phyloP scores from a whole-genome alignment of 495 filamentous ascomycete species.

The Neurospora discreta region DNA sequence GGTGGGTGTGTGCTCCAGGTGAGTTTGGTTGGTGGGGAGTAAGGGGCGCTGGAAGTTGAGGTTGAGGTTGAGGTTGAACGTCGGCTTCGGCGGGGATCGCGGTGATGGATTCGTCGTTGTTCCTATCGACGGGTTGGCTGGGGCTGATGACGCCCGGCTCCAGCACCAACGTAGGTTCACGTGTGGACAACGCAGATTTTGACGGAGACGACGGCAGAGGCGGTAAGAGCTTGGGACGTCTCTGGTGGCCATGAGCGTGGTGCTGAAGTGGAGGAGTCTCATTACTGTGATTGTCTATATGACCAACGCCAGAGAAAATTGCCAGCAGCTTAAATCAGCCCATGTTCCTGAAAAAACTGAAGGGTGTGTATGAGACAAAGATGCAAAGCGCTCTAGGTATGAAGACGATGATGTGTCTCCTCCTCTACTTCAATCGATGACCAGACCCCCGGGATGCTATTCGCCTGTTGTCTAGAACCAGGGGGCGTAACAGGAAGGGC shows the following conservation, averaged over 20 bases:
- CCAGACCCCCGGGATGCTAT: background rate
- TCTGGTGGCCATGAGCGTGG: background rate
- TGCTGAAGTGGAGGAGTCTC: conserved; percentile 17
- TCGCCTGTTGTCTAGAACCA: background rate
- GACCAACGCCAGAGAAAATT: conserved; percentile 4
- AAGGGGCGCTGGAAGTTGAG: background rate
- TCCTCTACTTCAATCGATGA: conserved; percentile 3
- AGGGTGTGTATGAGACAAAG: background rate
- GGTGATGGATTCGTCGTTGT: background rate
- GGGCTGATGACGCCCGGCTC: background rate
- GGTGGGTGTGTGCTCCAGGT: background rate
- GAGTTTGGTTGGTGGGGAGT: background rate
- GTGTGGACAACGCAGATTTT: background rate
- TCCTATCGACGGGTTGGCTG: background rate
- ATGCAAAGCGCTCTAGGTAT: background rate
- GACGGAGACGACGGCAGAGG: background rate
- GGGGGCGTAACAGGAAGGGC: background rate
- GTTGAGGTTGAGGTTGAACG: background rate
- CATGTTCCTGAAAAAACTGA: conserved; percentile 7
- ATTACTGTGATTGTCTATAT: conserved; percentile 27
- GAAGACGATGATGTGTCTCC: background rate
- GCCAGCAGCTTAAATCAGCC: conserved; percentile 21
- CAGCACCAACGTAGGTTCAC: conserved; percentile 1
- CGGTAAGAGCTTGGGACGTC: background rate
- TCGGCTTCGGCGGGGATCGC: background rate